Base-by-base conservation (phyloP, 2,329 filamentous ascomycete species). In the Fusarium sp. region DNA sequence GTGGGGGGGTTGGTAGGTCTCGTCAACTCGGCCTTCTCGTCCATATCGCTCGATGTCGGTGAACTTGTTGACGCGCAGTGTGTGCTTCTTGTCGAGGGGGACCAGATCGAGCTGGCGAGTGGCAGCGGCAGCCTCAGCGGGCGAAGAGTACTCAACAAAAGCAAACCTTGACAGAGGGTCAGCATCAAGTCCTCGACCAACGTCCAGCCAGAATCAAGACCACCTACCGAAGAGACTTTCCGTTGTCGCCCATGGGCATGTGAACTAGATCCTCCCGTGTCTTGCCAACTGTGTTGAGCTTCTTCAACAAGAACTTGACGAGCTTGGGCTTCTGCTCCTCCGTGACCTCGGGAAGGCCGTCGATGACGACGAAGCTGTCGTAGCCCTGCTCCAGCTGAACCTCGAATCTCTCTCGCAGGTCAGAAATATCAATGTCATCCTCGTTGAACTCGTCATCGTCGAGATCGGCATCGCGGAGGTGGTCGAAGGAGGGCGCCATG, bases 11-110 rank as follows among this genome's bases (percentile, higher is more conserved):
- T 91, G 90, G 86, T 98, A 99, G 78, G 95, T 92, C 81, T 99
- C 97, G 77, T 98, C 94, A 79, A 99, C 90, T 76, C 95, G 92
- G 77, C 97, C 97, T 87, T 98, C 97, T 73, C 95, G 92, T 74
- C 97, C 97, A 83, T 94, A 99, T 77, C 97, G 93, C 83, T 99
- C 97, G 81, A 99, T 95, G 82, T 99, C 97, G 80, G 95, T 98
- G 80, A 99, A 90, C 87, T 99, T 99, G 91, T 99, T 99, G 79
- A 99, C 95, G 74, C 93, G 90, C 79, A 99, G 91, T 62, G 91
- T 98, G 89, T 99, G 95, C 87, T 93, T 98, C 90, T 97, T 98
- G 87, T 99, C 97, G 80, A 99, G 93, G 52, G 96, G 91, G 7
- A 93, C 92, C 80, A 91, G 91, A 84, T 99, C 92, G 69, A 99